phyloP scores from a whole-genome alignment of 345 rosid genomes.

The Hibiscus mutabilis region DNA sequence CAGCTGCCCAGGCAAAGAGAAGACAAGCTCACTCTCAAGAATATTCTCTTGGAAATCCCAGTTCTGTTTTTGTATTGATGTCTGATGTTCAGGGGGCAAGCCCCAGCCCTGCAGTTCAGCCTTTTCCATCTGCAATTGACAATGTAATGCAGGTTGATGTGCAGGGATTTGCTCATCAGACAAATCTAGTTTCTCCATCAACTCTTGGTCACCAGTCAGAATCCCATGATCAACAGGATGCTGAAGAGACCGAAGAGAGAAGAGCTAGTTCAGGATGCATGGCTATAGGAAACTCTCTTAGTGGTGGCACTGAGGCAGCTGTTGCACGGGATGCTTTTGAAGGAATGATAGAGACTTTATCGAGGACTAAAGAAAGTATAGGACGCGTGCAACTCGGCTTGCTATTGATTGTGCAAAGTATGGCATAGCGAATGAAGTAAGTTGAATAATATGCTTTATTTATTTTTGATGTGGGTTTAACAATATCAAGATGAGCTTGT shows the following conservation, averaged over 20 bases:
- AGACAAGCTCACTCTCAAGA: slow-evolving; percentile 60
- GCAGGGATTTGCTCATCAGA: slow-evolving; percentile 31
- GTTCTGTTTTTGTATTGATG: slow-evolving; percentile 23
- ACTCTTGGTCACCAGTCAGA: slow-evolving; percentile 37
- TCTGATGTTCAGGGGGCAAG: slow-evolving; percentile 40
- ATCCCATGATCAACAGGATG: slow-evolving; percentile 31
- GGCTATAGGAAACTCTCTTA: slow-evolving; percentile 63
- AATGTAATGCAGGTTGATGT: slow-evolving; percentile 33
- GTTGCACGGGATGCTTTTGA: slow-evolving; percentile 96
- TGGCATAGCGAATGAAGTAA: slow-evolving; percentile 91
- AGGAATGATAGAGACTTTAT: slow-evolving; percentile 97
- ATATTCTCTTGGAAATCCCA: slow-evolving; percentile 36
- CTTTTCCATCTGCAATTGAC: slow-evolving; percentile 33
- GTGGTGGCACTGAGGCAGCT: slow-evolving; percentile 87
- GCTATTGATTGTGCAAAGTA: slow-evolving; percentile 94
- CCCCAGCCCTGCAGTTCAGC: slow-evolving; percentile 48
- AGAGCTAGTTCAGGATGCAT: slow-evolving; percentile 50
- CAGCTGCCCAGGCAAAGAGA: slow-evolving; percentile 92
- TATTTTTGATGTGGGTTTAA: background rate
- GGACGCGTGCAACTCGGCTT: slow-evolving; percentile 97
- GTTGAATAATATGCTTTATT: slow-evolving; percentile 7
- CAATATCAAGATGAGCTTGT: background rate
- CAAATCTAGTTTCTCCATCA: slow-evolving; percentile 39
- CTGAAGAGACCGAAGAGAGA: slow-evolving; percentile 63
- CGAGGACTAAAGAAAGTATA: slow-evolving; percentile 96